Conservation (phyloP, 768 basidiomycete species). For the Tulasnella sp. region DNA sequence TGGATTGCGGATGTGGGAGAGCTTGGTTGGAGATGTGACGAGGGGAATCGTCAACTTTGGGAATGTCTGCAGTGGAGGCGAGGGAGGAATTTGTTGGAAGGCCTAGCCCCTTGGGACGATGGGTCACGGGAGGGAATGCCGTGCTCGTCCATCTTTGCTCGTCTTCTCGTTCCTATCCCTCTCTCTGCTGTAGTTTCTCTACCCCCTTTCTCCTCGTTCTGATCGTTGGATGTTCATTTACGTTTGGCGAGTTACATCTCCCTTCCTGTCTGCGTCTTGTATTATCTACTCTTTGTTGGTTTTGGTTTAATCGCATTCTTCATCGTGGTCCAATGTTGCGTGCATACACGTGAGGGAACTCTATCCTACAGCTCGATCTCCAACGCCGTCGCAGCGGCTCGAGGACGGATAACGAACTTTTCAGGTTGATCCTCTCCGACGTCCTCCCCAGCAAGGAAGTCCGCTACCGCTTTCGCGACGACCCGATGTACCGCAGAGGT, state of each 20-base stretch:
- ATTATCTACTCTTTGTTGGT: background rate
- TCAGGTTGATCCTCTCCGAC: slow-evolving; percentile 4
- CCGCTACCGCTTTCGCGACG: slow-evolving; percentile 46
- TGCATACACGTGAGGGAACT: background rate
- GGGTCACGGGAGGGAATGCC: slow-evolving; percentile 30
- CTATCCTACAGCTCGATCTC: background rate
- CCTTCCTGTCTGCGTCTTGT: background rate
- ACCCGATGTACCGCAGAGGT: slow-evolving; percentile 51
- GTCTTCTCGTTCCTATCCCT: slow-evolving; percentile 1
- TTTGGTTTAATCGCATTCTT: background rate
- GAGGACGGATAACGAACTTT: background rate
- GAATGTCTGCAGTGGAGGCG: background rate
- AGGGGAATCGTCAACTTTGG: background rate
- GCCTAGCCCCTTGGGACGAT: slow-evolving; percentile 17
- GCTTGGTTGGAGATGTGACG: background rate
- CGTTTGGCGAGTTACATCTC: background rate
- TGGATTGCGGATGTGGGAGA: background rate
- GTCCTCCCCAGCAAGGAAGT: slow-evolving; percentile 38
- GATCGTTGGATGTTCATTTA: slow-evolving; percentile 7
- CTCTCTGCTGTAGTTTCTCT: background rate
- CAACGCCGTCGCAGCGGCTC: background rate
- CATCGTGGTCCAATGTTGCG: background rate
- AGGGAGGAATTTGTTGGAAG: background rate
- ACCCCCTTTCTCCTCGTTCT: background rate
- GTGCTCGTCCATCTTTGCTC: slow-evolving; percentile 27